Evolutionary conservation across 2,329 filamentous ascomycete species (phyloP), one percentile per base, ranked within the genome.

Genomic region (Beauveria asiatica): DNA sequence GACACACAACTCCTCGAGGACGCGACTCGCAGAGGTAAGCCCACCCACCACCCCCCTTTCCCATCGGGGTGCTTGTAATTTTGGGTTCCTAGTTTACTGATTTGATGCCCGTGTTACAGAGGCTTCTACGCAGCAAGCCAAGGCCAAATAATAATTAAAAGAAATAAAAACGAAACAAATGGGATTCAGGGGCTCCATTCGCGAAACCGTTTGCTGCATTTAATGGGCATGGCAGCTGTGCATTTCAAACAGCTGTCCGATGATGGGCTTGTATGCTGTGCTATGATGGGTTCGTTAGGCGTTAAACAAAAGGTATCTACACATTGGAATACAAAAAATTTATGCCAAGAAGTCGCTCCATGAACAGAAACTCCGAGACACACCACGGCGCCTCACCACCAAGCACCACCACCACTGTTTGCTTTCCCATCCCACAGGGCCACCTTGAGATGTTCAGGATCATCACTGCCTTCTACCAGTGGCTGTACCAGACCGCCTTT

Each of bases 1-100:
- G 92, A 97, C 71, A 88, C 92, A 27, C 88, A 90, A 39, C 75
- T 97, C 64, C 76, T 97, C 63, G 92, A 97, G 77, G 92, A 97
- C 77, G 92, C 92, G 21, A 96, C 90, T 62, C 84, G 90, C 73
- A 86, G 90, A 85, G 90, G 90, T 90, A 76, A 68, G 76, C 1
- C 19, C 9, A 5, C 1, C 19, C 9, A 5, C 11, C 11, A 19
- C 8, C 11, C 30, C 30, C 11, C 30, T 11, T 33, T 33, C 30
- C 9, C 33, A 37, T 37, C 33, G 2, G 33, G 33, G 8, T 11
- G 33, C 33, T 16, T 37, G 33, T 6, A 37, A 11, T 37, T 37
- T 37, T 6, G 11, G 11, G 11, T 37, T 6, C 13, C 33, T 37
- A 37, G 11, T 37, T 37, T 2, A 37, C 33, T 37, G 33, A 39